phyloP scores from a whole-genome alignment of 1,284 basidiomycete species.

The Apiotrichum domesticum region DNA sequence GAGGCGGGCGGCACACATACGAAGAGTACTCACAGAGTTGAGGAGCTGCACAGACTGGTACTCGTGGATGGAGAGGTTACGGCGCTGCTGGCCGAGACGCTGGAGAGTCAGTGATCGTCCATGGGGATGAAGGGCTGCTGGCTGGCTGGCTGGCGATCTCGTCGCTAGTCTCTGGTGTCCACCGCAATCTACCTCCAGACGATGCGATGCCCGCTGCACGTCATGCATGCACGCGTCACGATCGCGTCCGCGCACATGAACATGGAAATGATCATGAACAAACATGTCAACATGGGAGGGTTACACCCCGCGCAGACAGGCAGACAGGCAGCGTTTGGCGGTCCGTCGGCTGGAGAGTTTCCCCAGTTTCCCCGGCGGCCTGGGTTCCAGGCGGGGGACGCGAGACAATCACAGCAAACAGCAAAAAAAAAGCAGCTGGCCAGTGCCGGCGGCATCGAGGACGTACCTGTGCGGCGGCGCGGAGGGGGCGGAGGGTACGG shows the following conservation, averaged over 20 bases:
- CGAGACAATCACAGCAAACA: too few species aligned
- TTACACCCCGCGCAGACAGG: too few species aligned
- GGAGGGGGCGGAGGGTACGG: constrained; percentile 15
- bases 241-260: too few species aligned
- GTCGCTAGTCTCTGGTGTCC: not conserved
- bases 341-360: not conserved
- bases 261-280: too few species aligned
- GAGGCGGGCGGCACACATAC: not conserved
- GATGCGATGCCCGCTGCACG: too few species aligned
- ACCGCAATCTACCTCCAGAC: too few species aligned
- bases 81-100: constrained; percentile 35
- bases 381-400: not conserved
- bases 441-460: too few species aligned
- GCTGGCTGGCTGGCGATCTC: not conserved
- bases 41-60: constrained; percentile 93
- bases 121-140: not conserved
- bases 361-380: not conserved
- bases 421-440: too few species aligned
- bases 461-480: constrained; percentile 4
- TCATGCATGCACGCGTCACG: too few species aligned
- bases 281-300: too few species aligned
- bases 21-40: constrained; percentile 64
- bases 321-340: not conserved
- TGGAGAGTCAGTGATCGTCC: not conserved
- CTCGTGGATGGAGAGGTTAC: constrained; percentile 96